Conservation (phyloP, 1,284 basidiomycete genomes). For the Leccinum griseonigrum region DNA sequence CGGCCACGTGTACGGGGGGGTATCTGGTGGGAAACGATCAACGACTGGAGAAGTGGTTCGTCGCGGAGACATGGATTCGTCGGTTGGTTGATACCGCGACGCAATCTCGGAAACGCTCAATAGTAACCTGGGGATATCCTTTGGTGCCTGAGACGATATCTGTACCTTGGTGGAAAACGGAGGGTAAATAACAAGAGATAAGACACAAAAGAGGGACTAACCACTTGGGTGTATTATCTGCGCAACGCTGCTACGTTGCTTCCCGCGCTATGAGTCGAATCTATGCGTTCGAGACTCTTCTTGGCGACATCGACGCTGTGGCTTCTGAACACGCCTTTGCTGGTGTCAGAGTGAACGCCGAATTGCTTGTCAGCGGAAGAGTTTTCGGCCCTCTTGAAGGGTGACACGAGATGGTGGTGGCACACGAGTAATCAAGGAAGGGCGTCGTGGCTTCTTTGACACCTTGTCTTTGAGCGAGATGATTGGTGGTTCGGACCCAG, state of each 20-base stretch:
- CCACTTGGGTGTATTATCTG: constrained; percentile 27
- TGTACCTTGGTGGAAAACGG: constrained; percentile 39
- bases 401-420: not conserved
- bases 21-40: constrained; percentile 26
- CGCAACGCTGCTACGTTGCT: constrained; percentile 44
- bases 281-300: constrained; percentile 41
- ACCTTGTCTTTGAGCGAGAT: not conserved
- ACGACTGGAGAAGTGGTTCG: constrained; percentile 31
- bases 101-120: constrained; percentile 66
- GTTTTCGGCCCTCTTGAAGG: too few species aligned
- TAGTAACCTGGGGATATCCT: constrained; percentile 59
- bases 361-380: constrained; percentile 25
- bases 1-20: constrained; percentile 8
- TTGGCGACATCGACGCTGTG: constrained; percentile 31
- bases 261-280: constrained; percentile 50
- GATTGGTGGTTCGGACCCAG: not conserved
- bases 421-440: constrained; percentile 20
- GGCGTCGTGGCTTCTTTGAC: constrained; percentile 16
- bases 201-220: constrained; percentile 34
- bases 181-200: constrained; percentile 5
- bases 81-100: constrained; percentile 52
- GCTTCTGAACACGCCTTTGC: constrained; percentile 21
- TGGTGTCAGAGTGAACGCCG: constrained; percentile 22
- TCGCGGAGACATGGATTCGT: constrained; percentile 38
- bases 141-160: constrained; percentile 52